Conservation (phyloP, 1,139 yeast species). For the Meyerozyma elateridarum region DNA sequence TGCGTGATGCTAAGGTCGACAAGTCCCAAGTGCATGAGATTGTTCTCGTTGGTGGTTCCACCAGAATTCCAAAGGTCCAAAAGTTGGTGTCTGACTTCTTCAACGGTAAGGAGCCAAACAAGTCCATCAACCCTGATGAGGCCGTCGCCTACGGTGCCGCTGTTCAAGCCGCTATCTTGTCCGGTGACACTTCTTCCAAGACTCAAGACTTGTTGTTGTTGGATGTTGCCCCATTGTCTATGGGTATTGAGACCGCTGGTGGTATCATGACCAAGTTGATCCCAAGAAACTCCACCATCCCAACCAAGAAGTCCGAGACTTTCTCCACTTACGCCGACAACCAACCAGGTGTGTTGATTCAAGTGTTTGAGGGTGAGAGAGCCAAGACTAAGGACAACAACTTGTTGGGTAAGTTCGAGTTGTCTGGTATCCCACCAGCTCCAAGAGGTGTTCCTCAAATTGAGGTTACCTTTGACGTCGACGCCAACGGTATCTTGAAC, state of each 20-base stretch:
- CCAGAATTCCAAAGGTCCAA: constrained; percentile 40
- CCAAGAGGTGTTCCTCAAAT: constrained; percentile 98
- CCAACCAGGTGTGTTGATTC: constrained; percentile 95
- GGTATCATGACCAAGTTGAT: constrained; percentile 97
- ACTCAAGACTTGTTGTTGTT: constrained; percentile 81
- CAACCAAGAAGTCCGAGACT: constrained; percentile 93
- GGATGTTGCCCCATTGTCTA: constrained; percentile 90
- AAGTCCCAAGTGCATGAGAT: constrained; percentile 34
- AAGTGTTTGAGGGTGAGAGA: constrained; percentile 97
- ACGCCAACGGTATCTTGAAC: constrained; percentile 92
- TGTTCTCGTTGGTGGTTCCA: constrained; percentile 39
- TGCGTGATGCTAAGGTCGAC: constrained; percentile 37
- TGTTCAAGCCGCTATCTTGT: constrained; percentile 83
- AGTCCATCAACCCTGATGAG: constrained; percentile 38
- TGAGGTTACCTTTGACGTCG: constrained; percentile 91
- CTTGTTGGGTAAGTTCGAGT: constrained; percentile 91
- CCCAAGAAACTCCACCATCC: constrained; percentile 95
- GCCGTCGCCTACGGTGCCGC: constrained; percentile 46
- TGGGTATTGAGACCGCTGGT: constrained; percentile 97
- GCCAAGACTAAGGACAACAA: constrained; percentile 94
- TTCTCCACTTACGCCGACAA: constrained; percentile 97
- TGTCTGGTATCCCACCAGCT: constrained; percentile 94
- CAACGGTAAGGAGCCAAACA: constrained; percentile 44
- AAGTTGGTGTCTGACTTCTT: constrained; percentile 36
- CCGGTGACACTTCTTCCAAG: constrained; percentile 82